Evolutionary conservation across 345 rosid species (phyloP).

Genomic region (Aethionema arabicum): DNA sequence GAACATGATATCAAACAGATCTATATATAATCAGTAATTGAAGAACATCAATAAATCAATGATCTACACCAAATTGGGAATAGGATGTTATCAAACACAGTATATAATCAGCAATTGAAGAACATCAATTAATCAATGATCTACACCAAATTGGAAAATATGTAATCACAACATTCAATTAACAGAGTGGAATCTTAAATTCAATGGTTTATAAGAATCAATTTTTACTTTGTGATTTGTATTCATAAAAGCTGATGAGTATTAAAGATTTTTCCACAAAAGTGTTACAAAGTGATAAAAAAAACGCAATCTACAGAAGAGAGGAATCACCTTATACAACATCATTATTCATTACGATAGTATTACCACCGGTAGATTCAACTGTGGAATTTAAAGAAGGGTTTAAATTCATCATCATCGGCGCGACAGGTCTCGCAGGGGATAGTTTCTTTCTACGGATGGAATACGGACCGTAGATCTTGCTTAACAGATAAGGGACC

Average conservation of each 20-base stretch:
- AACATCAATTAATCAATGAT: neutral
- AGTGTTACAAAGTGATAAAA: slow-evolving; percentile 18
- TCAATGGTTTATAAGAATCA: neutral
- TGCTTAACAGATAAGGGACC: slow-evolving; percentile 41
- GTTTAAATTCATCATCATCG: slow-evolving; percentile 33
- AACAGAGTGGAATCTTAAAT: neutral
- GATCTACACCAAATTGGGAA: neutral
- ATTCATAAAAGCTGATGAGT: slow-evolving; percentile 1
- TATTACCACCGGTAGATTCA: slow-evolving; percentile 32
- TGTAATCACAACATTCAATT: neutral
- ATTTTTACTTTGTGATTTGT: neutral
- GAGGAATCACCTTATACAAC: slow-evolving; percentile 12
- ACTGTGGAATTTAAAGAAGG: slow-evolving; percentile 23
- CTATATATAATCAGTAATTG: too few species aligned
- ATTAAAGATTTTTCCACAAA: slow-evolving; percentile 22
- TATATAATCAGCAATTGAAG: neutral
- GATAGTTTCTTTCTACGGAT: slow-evolving; percentile 54
- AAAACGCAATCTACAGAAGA: slow-evolving; percentile 16
- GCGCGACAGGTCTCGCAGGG: slow-evolving; percentile 44
- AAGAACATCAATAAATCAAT: neutral
- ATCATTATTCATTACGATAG: slow-evolving; percentile 39
- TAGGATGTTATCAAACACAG: neutral
- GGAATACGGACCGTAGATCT: slow-evolving; percentile 43
- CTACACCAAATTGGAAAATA: neutral
- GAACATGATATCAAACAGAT: too few species aligned